These are phyloP conservation scores for Mycena citricolor DNA, from an alignment of 1,284 basidiomycete species.

Conservation along the genomic window DNA sequence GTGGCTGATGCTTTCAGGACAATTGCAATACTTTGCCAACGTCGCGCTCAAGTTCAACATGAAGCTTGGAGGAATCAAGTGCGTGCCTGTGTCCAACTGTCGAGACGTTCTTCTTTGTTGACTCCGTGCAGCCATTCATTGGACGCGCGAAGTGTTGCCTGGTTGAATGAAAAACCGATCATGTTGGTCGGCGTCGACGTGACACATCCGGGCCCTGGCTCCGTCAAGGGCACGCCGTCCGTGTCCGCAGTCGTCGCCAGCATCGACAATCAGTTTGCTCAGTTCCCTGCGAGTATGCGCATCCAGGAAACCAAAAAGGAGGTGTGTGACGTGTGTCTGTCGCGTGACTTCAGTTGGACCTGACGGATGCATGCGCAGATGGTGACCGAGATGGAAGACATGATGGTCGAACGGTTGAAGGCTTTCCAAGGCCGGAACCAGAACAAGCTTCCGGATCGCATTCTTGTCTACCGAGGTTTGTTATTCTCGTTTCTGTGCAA, in stretches of 20 bases:
- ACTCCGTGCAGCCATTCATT: slow-evolving; percentile 47
- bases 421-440: slow-evolving; percentile 50
- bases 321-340: slow-evolving; percentile 41
- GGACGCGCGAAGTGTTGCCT: slow-evolving; percentile 49
- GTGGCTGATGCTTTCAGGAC: slow-evolving; percentile 38
- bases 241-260: slow-evolving; percentile 81
- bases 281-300: slow-evolving; percentile 71
- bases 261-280: slow-evolving; percentile 57
- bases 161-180: slow-evolving; percentile 57
- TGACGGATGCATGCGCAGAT: slow-evolving; percentile 49
- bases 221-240: slow-evolving; percentile 60
- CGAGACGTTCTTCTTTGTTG: not conserved
- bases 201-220: slow-evolving; percentile 69
- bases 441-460: slow-evolving; percentile 54
- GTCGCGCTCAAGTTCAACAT: slow-evolving; percentile 79
- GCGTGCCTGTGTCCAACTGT: slow-evolving; percentile 14
- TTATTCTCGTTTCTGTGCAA: no score
- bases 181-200: slow-evolving; percentile 86
- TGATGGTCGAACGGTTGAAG: slow-evolving; percentile 67
- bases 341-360: no score
- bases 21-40: slow-evolving; percentile 74
- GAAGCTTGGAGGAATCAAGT: slow-evolving; percentile 78
- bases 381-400: slow-evolving; percentile 64
- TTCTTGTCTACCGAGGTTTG: slow-evolving; percentile 65
- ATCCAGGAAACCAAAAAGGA: slow-evolving; percentile 76